Percentiles rank a stretch among this genome's conserved stretches.
Evolutionary conservation across 1,284 basidiomycete genomes (phyloP).

Genomic region (Cryptococcus maquisensis): DNA sequence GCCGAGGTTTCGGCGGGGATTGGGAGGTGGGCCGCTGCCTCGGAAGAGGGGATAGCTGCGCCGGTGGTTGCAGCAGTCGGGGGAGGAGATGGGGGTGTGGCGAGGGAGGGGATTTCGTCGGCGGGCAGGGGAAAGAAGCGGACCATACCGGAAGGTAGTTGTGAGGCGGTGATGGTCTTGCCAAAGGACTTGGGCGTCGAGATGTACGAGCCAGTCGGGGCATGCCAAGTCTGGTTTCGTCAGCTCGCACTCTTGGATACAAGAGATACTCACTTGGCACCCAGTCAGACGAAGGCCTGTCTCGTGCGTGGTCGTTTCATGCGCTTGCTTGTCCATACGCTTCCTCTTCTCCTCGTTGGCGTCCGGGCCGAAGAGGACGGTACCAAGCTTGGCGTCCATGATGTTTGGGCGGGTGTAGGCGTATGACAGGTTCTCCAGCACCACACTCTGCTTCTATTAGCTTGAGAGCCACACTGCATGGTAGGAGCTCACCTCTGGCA

Average conservation of each 20-base stretch:
- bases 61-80: constrained; percentile 21
- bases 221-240: constrained; percentile 64
- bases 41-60: constrained; percentile 1
- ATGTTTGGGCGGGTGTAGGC: constrained; percentile 75
- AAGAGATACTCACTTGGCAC: constrained; percentile 64
- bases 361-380: constrained; percentile 60
- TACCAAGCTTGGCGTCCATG: constrained; percentile 88
- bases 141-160: constrained; percentile 68
- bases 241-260: not conserved
- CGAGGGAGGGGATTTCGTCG: constrained; percentile 23
- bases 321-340: constrained; percentile 70
- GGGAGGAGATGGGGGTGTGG: constrained; percentile 13
- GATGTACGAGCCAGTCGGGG: constrained; percentile 55
- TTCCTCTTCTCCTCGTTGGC: constrained; percentile 70
- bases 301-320: constrained; percentile 65
- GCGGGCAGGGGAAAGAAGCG: constrained; percentile 66
- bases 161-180: constrained; percentile 62
- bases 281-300: constrained; percentile 81
- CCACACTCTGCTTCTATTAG: constrained; percentile 58
- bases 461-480: not conserved
- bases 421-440: constrained; percentile 77
- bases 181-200: constrained; percentile 75
- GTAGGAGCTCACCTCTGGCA: constrained; percentile 26
- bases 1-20: constrained; percentile 11
- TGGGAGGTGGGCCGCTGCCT: not conserved